phyloP scores from a whole-genome alignment of 2,329 filamentous ascomycete species.

The Fusarium proliferatum region DNA sequence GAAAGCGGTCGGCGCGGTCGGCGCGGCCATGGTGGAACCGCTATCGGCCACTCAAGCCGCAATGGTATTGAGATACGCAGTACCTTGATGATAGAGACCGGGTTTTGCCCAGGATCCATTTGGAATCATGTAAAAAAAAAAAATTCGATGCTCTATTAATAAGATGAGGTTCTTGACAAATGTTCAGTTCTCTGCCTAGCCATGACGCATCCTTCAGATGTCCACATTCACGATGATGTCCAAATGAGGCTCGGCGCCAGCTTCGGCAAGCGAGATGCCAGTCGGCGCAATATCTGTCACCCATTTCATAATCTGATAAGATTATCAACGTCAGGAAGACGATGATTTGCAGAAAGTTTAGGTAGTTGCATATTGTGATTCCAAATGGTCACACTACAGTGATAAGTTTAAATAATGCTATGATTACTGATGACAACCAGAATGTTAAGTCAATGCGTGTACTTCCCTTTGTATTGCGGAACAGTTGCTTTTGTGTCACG shows the following conservation, averaged over 20 bases:
- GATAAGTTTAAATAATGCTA: background rate
- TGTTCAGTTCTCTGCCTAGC: background rate
- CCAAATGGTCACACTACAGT: conserved; percentile 2
- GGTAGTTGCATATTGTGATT: background rate
- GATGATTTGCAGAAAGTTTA: conserved; percentile 1
- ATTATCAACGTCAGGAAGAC: conserved; percentile 17
- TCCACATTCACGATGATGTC: background rate
- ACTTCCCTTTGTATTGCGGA: background rate
- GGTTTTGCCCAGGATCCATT: conserved; percentile 16
- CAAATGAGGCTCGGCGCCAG: conserved; percentile 33
- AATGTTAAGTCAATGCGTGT: background rate
- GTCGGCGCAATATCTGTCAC: conserved; percentile 37
- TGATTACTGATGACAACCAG: background rate
- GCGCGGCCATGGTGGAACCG: conserved; percentile 38
- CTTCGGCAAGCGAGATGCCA: conserved; percentile 32
- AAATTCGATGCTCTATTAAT: background rate
- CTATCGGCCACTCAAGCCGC: conserved; percentile 22
- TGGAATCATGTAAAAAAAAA: conserved; percentile 23
- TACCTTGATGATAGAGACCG: conserved; percentile 40
- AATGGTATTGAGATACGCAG: conserved; percentile 19
- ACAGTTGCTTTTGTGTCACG: background rate
- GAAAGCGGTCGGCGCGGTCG: conserved; percentile 33
- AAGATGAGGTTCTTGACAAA: background rate
- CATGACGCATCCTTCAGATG: background rate
- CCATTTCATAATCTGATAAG: conserved; percentile 39